Evolutionary conservation across 192 early-diverging fungal species (phyloP), one percentile per base, ranked within the genome.

Genomic region (Geosiphon pyriformis): DNA sequence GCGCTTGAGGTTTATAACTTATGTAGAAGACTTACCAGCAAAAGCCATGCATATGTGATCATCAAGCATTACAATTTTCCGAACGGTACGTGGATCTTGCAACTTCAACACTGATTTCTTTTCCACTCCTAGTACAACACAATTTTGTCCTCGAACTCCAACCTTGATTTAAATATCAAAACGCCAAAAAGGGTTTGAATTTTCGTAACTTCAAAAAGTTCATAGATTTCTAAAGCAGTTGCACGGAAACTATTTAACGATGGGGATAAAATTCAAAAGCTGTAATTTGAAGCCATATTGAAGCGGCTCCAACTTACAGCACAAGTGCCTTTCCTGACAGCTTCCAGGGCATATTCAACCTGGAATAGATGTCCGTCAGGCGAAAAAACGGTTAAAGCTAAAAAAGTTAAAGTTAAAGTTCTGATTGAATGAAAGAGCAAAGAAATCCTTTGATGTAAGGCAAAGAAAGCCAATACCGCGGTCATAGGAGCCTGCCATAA

Each of bases 351-450:
- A 73, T 99, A 99, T 78, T 99, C 95, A 72, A 99, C 96, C 87
- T 99, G 96, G 80, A 99, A 99, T 65, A 99, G 78, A 74, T 95
- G 95, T 27, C 96, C 96, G 74, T 99, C 96, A 35, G 96, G 96
- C 37, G 95, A 97, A 73, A 99, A 99, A 68, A 97, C 93, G 54
- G 95, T 99, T 60, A 99, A 84, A 32, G 95, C 95, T 62, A 59
- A 26, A 7, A 17, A 59, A 59, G 1, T 53, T 53, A 12, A 25
- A 17, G 1, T 53, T 10, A 53, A 23, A 26, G 27, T 7, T 53
- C 25, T 53, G 20, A 53, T 26, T 53, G 0, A n/a, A 26, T 22
- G 8, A 52, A 18, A 26, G 22, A 22, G 27, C 8, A 53, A 2
- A 53, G 12, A 25, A 22, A 53, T 20, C 29, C 12, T 10, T 26